phyloP scores from a whole-genome alignment of 2,329 filamentous ascomycete genomes.

The Hypoxylon sp. region DNA sequence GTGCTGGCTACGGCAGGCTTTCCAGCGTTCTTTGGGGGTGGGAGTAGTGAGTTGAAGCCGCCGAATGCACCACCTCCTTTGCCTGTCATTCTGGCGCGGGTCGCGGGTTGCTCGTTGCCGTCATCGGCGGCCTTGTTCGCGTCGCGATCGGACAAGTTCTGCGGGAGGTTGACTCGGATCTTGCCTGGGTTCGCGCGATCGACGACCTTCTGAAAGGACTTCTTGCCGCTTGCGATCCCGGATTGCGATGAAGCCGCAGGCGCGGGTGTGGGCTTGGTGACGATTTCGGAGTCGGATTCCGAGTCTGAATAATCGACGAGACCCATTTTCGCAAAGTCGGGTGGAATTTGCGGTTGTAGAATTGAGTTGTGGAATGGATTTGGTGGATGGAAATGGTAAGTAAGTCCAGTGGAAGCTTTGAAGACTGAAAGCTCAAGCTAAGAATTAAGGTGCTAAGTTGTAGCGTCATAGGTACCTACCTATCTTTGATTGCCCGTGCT shows the following conservation, averaged over 20 bases:
- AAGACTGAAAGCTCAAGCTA: too few species aligned
- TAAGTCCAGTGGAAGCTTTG: too few species aligned
- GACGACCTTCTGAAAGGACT: conserved; percentile 80
- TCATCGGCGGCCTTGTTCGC: conserved; percentile 45
- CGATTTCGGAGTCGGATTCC: conserved; percentile 77
- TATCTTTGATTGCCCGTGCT: too few species aligned
- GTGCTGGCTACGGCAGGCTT: conserved; percentile 47
- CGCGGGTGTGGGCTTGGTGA: conserved; percentile 55
- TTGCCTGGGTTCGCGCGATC: conserved; percentile 83
- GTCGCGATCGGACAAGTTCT: conserved; percentile 54
- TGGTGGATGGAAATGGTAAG: too few species aligned
- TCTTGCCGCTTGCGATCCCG: conserved; percentile 55
- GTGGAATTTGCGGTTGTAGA: conserved; percentile 5
- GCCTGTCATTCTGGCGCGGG: conserved; percentile 67
- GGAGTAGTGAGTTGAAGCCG: conserved; percentile 86
- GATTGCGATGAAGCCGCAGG: conserved; percentile 21
- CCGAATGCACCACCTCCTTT: conserved; percentile 69
- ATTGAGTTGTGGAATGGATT: conserved; percentile 5
- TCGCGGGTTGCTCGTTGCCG: conserved; percentile 68
- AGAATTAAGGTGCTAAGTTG: too few species aligned
- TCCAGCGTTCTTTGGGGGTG: conserved; percentile 75
- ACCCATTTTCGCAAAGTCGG: conserved; percentile 63
- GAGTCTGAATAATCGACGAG: conserved; percentile 87
- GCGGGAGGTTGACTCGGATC: conserved; percentile 81
- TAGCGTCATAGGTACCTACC: too few species aligned